Percentiles rank a stretch among this genome's conserved stretches.
These are phyloP conservation scores for Begonia peltatifolia DNA, from an alignment of 306 rosid species.

Conservation along the genomic window DNA sequence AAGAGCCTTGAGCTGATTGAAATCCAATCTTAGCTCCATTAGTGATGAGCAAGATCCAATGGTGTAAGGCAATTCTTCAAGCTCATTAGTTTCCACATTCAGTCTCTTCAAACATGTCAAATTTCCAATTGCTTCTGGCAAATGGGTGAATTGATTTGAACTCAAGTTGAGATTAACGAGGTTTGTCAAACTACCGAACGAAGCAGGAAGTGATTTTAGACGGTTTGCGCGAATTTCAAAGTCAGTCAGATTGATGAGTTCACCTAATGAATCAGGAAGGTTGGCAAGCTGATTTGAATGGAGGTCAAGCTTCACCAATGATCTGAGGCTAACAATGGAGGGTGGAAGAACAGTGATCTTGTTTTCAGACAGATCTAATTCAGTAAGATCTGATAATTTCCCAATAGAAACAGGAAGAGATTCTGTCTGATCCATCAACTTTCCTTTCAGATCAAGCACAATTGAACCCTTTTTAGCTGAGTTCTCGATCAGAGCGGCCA, in stretches of 20 bases:
- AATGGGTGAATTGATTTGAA: constrained; percentile 43
- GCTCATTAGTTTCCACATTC: constrained; percentile 56
- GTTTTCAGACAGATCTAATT: constrained; percentile 70
- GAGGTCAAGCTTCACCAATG: constrained; percentile 64
- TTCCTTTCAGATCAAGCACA: constrained; percentile 67
- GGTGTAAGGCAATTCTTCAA: constrained; percentile 67
- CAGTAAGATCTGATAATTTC: constrained; percentile 47
- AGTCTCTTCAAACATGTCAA: constrained; percentile 50
- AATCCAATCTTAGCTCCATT: constrained; percentile 45
- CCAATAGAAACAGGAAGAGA: constrained; percentile 88
- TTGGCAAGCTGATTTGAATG: constrained; percentile 78
- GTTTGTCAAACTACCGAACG: constrained; percentile 47
- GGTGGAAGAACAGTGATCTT: constrained; percentile 79
- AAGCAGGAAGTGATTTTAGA: constrained; percentile 59
- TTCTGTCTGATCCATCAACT: constrained; percentile 60
- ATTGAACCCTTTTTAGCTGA: constrained; percentile 38
- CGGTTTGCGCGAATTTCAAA: constrained; percentile 70
- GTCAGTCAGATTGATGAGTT: constrained; percentile 50
- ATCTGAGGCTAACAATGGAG: constrained; percentile 45
- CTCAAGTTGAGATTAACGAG: constrained; percentile 64
- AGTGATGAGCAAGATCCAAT: constrained; percentile 65
- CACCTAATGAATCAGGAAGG: constrained; percentile 80
- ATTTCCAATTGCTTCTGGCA: constrained; percentile 54
- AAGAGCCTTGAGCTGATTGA: constrained; percentile 66
- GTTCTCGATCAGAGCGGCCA: constrained; percentile 68